Evolutionary conservation across 2,329 filamentous ascomycete species (phyloP).

Genomic region (Colletotrichum sojae): DNA sequence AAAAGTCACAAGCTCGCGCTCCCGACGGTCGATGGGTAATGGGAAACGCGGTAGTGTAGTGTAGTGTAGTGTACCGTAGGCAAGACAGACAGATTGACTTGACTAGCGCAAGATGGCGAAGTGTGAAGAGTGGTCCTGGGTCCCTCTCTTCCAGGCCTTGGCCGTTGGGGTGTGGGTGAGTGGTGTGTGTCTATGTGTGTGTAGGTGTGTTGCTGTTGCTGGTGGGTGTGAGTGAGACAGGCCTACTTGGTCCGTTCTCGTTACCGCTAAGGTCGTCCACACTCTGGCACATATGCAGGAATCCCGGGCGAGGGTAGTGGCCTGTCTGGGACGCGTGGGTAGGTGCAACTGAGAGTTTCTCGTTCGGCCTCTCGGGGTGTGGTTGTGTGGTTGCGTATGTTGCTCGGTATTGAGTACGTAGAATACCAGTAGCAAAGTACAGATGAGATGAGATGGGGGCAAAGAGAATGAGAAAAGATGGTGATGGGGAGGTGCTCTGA

Average conservation of each 20-base stretch:
- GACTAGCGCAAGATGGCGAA: conserved; percentile 36
- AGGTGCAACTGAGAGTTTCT: conserved; percentile 20
- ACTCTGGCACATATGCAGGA: conserved; percentile 30
- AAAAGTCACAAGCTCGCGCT: conserved; percentile 29
- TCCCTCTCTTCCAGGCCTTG: conserved; percentile 28
- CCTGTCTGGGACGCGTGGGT: conserved; percentile 22
- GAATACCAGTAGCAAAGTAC: not conserved
- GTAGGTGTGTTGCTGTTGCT: conserved; percentile 18
- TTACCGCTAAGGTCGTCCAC: conserved; percentile 26
- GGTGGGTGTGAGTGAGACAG: conserved; percentile 21
- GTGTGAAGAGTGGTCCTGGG: conserved; percentile 35
- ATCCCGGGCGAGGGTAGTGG: conserved; percentile 23
- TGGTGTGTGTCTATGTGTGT: conserved; percentile 8
- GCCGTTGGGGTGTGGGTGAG: conserved; percentile 15
- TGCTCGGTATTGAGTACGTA: not conserved
- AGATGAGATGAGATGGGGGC: not conserved
- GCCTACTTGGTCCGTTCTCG: conserved; percentile 26
- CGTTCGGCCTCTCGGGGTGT: conserved; percentile 1
- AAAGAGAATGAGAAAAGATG: no score
- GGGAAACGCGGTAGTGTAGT: not conserved
- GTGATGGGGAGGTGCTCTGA: not conserved
- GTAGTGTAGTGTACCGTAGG: not conserved
- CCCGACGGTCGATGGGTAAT: not conserved
- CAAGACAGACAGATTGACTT: conserved; percentile 33
- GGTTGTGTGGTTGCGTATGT: not conserved